Conservation (phyloP, 768 basidiomycete species). For the Inosperma sp. region DNA sequence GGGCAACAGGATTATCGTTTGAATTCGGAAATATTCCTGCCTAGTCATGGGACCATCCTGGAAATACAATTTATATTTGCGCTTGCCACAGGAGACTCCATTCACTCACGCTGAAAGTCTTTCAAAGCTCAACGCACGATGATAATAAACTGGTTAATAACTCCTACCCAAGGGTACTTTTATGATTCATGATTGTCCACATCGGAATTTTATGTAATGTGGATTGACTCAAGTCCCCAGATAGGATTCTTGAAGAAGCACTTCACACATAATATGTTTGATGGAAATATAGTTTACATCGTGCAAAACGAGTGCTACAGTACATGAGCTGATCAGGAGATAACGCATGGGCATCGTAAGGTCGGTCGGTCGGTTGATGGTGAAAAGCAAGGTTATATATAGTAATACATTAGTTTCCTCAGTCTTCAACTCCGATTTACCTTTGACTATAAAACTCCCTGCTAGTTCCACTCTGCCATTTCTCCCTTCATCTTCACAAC, state of each 20-base stretch:
- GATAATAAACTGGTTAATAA: too few relatives aligned
- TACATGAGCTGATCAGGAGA: not conserved
- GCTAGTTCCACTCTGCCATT: conserved; percentile 20
- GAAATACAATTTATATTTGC: too few relatives aligned
- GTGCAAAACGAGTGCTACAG: not conserved
- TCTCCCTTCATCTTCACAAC: conserved; percentile 17
- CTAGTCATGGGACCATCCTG: too few relatives aligned
- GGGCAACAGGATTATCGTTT: not conserved
- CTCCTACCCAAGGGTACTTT: too few relatives aligned
- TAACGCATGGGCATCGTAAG: not conserved
- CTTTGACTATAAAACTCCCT: conserved; percentile 23
- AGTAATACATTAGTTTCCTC: conserved; percentile 19
- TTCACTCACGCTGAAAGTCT: too few relatives aligned
- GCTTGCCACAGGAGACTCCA: too few relatives aligned
- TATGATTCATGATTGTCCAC: too few relatives aligned
- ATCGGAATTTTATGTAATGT: too few relatives aligned
- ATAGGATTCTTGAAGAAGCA: conserved; percentile 1
- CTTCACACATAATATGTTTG: not conserved
- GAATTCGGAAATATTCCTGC: too few relatives aligned
- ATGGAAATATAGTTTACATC: not conserved
- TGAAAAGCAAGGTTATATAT: conserved; percentile 21
- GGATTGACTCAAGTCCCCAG: too few relatives aligned
- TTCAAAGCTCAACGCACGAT: too few relatives aligned
- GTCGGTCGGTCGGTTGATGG: conserved; percentile 10
- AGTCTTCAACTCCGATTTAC: conserved; percentile 21